These are phyloP conservation scores for Xylaria hypoxylon DNA, from an alignment of 2,329 filamentous ascomycete species.

Conservation along the genomic window DNA sequence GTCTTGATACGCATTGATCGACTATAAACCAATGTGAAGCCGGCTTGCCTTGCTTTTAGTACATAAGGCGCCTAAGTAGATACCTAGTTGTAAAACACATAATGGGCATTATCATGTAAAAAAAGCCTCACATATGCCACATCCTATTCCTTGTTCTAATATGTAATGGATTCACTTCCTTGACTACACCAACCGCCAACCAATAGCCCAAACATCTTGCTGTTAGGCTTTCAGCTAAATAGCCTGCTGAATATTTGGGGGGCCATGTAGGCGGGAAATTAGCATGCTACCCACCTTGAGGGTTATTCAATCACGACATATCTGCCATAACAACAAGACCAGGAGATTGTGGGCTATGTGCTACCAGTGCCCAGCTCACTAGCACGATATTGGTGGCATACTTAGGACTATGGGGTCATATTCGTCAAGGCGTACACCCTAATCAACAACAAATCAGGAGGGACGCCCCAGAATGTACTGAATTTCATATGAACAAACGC, in stretches of 20 bases:
- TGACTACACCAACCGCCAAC: not conserved
- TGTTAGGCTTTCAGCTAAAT: not conserved
- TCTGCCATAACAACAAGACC: not conserved
- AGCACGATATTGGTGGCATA: not conserved
- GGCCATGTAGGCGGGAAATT: not conserved
- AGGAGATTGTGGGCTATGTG: slow-evolving; percentile 12
- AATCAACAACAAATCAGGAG: not conserved
- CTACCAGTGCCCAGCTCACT: slow-evolving; percentile 1
- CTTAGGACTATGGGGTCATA: not conserved
- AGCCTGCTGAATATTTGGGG: not conserved
- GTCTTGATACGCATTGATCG: not conserved
- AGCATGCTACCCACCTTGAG: not conserved
- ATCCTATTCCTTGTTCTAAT: not conserved
- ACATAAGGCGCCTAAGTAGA: slow-evolving; percentile 17
- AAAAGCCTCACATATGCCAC: slow-evolving; percentile 9
- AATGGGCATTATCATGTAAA: not conserved
- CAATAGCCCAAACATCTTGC: not conserved
- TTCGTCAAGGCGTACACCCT: not conserved
- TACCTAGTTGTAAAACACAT: slow-evolving; percentile 19
- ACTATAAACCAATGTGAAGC: not conserved
- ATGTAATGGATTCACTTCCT: not conserved
- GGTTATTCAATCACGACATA: not conserved
- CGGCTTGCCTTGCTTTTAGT: not conserved
- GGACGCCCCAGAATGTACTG: not conserved
- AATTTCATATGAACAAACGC: slow-evolving; percentile 17